Conservation (phyloP, 2,329 filamentous ascomycete genomes). For the Conoideocrella luteorostrata region DNA sequence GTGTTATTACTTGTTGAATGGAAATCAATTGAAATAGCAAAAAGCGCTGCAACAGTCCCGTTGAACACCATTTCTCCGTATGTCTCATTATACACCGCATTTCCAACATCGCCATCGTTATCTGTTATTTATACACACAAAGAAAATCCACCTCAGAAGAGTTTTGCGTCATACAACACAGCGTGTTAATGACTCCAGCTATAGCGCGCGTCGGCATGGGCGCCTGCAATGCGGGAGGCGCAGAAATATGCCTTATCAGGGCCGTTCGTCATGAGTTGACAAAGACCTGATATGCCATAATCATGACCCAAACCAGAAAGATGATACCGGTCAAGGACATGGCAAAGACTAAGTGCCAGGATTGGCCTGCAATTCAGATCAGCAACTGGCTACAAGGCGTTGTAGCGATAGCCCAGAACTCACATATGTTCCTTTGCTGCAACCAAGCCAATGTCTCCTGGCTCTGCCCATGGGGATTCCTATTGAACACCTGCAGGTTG, state of each 20-base stretch:
- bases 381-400: conserved; percentile 6
- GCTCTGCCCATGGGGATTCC: conserved; percentile 43
- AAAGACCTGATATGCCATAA: conserved; percentile 62
- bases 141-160: not conserved
- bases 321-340: conserved; percentile 54
- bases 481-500: conserved; percentile 49
- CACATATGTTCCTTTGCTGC: conserved; percentile 57
- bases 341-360: conserved; percentile 59
- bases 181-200: too few relatives aligned
- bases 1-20: not conserved
- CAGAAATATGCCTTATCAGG: too few relatives aligned
- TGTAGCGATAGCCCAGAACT: conserved; percentile 22
- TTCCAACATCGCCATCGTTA: not conserved
- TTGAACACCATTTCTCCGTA: not conserved
- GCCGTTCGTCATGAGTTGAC: conserved; percentile 28
- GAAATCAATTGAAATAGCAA: not conserved
- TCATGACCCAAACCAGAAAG: conserved; percentile 62
- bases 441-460: conserved; percentile 56
- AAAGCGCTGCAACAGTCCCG: not conserved
- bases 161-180: too few relatives aligned
- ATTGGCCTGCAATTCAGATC: conserved; percentile 39
- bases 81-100: not conserved
- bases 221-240: too few relatives aligned
- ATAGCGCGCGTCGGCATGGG: too few relatives aligned
- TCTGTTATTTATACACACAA: conserved; percentile 1